Conservation (phyloP, 1,284 basidiomycete species). For the Pseudozyma thailandica region DNA sequence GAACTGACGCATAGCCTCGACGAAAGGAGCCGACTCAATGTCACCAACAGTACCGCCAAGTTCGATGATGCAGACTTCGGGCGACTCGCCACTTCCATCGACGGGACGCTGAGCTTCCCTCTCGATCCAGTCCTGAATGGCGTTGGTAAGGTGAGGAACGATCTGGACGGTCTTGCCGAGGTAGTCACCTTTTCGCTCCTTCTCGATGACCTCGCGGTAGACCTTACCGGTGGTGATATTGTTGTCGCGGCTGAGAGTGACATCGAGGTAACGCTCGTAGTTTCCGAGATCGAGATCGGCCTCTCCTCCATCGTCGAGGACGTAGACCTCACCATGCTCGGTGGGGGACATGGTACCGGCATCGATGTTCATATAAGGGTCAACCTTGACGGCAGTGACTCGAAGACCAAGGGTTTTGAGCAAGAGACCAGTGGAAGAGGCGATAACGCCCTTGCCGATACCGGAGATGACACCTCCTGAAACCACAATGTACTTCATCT, state of each 20-base stretch:
- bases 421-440: conserved; percentile 94
- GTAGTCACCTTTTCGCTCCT: conserved; percentile 96
- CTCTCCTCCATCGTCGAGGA: conserved; percentile 97
- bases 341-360: conserved; percentile 99
- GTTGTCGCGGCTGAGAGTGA: conserved; percentile 92
- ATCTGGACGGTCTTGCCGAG: conserved; percentile 98
- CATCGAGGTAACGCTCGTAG: conserved; percentile 96
- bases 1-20: conserved; percentile 99
- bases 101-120: conserved; percentile 92
- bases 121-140: conserved; percentile 99
- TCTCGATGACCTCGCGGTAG: conserved; percentile 95
- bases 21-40: conserved; percentile 95
- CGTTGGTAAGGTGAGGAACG: conserved; percentile 94
- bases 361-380: conserved; percentile 99
- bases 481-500: conserved; percentile 70
- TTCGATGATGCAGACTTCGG: conserved; percentile 98
- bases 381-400: conserved; percentile 99
- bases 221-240: conserved; percentile 99
- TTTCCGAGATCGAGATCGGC: conserved; percentile 98
- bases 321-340: conserved; percentile 98
- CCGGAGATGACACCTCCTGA: conserved; percentile 70
- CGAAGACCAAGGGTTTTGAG: conserved; percentile 94
- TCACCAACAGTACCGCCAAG: conserved; percentile 94
- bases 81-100: conserved; percentile 90
- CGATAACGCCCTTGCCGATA: conserved; percentile 71